Conservation (phyloP, 2,329 filamentous ascomycete species). For the Xylaria sp. region DNA sequence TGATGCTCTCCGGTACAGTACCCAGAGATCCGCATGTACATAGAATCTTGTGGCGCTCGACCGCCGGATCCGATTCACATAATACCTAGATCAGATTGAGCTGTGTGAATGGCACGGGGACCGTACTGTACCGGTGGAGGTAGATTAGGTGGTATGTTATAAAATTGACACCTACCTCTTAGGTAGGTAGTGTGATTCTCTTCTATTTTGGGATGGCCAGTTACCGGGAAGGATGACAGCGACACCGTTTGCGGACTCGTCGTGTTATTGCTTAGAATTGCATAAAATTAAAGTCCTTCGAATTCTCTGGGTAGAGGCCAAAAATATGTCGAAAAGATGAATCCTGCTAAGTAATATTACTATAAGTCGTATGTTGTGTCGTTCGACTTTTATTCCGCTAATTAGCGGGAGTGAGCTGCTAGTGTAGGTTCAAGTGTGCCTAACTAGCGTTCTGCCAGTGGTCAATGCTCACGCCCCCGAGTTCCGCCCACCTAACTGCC, state of each 20-base stretch:
- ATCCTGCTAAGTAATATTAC: conserved; percentile 23
- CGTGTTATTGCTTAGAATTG: conserved; percentile 23
- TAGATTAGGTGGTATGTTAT: not conserved
- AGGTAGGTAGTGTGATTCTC: not conserved
- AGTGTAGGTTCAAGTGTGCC: conserved; percentile 6
- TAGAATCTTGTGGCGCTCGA: not conserved
- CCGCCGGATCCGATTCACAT: conserved; percentile 6
- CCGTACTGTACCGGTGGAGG: not conserved
- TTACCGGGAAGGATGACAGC: conserved; percentile 14
- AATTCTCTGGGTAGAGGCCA: not conserved
- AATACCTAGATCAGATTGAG: not conserved
- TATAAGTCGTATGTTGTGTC: conserved; percentile 37
- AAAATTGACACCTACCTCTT: not conserved
- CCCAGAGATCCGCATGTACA: not conserved
- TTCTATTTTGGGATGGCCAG: conserved; percentile 24
- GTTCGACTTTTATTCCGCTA: conserved; percentile 26
- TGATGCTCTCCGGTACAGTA: not conserved
- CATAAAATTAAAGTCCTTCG: conserved; percentile 20
- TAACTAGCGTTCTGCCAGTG: not conserved
- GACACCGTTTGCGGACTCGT: not conserved
- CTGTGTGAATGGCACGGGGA: not conserved
- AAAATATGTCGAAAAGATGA: conserved; percentile 25
- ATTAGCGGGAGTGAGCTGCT: conserved; percentile 13
- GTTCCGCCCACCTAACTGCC: conserved; percentile 8
- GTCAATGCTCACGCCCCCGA: not conserved